phyloP scores from a whole-genome alignment of 164 flowering plant genomes.

The Chloranthus sessilifolius region DNA sequence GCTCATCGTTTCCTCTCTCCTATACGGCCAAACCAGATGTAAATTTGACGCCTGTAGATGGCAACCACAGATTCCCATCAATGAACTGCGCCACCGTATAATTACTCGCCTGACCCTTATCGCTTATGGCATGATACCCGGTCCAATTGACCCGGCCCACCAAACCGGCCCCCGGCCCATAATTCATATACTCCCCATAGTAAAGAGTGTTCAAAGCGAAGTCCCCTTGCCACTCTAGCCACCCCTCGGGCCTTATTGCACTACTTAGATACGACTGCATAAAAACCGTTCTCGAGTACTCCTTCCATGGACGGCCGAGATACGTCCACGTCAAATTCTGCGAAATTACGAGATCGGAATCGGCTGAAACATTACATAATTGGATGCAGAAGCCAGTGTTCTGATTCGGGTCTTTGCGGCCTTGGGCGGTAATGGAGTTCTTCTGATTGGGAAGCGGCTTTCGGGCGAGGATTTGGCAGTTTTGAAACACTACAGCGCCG shows the following conservation, averaged over 20 bases:
- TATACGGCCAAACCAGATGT: constrained; percentile 55
- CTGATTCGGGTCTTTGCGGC: constrained; percentile 59
- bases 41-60: constrained; percentile 68
- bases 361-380: constrained; percentile 63
- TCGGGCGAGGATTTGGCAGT: constrained; percentile 50
- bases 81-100: constrained; percentile 69
- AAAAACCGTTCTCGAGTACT: constrained; percentile 55
- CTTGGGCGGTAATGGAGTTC: constrained; percentile 86
- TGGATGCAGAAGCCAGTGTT: constrained; percentile 74
- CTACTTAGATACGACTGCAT: constrained; percentile 58
- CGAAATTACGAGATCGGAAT: constrained; percentile 30
- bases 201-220: constrained; percentile 49
- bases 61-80: constrained; percentile 77
- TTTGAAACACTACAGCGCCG: constrained; percentile 59
- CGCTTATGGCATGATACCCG: constrained; percentile 43
- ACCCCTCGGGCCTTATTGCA: constrained; percentile 58
- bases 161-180: constrained; percentile 62
- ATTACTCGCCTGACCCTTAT: constrained; percentile 33
- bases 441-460: constrained; percentile 65
- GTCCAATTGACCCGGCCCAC: constrained; percentile 69
- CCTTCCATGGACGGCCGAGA: constrained; percentile 86
- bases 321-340: constrained; percentile 40
- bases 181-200: constrained; percentile 69
- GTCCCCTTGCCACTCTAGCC: constrained; percentile 68
- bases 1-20: too few relatives aligned